phyloP scores from a whole-genome alignment of 2,329 filamentous ascomycete species.

The Dothistroma pini region DNA sequence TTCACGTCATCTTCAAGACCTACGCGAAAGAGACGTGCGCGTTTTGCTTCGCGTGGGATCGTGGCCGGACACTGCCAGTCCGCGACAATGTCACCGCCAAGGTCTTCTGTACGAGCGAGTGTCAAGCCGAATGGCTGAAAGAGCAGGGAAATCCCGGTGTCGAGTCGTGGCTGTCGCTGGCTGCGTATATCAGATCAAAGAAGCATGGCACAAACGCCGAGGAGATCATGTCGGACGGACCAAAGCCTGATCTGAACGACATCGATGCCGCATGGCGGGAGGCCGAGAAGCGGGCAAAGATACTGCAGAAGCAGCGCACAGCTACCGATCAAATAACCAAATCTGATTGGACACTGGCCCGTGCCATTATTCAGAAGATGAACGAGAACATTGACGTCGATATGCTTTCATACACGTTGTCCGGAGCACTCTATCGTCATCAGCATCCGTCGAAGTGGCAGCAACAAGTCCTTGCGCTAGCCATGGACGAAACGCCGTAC shows the following conservation, averaged over 20 bases:
- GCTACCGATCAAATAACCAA: slow-evolving; percentile 5
- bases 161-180: slow-evolving; percentile 29
- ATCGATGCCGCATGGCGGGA: slow-evolving; percentile 24
- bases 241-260: slow-evolving; percentile 17
- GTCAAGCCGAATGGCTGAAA: slow-evolving; percentile 36
- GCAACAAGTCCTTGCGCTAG: slow-evolving; percentile 37
- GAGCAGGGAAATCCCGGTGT: slow-evolving; percentile 29
- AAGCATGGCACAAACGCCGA: slow-evolving; percentile 16
- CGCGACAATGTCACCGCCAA: slow-evolving; percentile 40
- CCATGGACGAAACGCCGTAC: slow-evolving; percentile 42
- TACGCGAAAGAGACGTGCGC: slow-evolving; percentile 50
- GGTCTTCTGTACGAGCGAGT: slow-evolving; percentile 42
- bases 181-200: slow-evolving; percentile 24
- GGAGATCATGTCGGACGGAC: slow-evolving; percentile 9
- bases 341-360: slow-evolving; percentile 13
- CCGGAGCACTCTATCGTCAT: slow-evolving; percentile 37
- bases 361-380: slow-evolving; percentile 13
- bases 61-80: slow-evolving; percentile 40
- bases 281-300: slow-evolving; percentile 17
- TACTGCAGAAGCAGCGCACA: slow-evolving; percentile 8
- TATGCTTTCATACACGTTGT: slow-evolving; percentile 42
- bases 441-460: slow-evolving; percentile 33
- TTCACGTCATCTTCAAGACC: slow-evolving; percentile 43
- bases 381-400: slow-evolving; percentile 31
- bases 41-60: slow-evolving; percentile 46